Evolutionary conservation across 2,329 filamentous ascomycete genomes (phyloP).

Genomic region (Fusarium mundagurra): DNA sequence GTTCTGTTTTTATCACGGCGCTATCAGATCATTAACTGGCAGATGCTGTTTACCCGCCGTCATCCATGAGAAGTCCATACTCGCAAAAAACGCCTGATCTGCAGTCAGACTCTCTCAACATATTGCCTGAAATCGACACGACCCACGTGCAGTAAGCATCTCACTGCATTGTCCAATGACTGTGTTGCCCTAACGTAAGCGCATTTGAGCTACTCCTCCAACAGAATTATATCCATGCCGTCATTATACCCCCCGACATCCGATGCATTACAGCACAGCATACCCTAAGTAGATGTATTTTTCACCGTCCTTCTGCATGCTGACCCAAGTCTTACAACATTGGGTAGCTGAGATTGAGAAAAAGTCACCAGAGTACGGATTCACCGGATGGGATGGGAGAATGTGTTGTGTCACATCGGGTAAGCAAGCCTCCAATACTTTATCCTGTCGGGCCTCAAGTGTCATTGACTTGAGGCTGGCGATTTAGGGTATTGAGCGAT

Average conservation of each 20-base stretch:
- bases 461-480: background rate
- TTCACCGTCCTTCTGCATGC: conserved; percentile 2
- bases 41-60: background rate
- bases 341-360: background rate
- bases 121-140: conserved; percentile 6
- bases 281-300: background rate
- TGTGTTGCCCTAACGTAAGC: background rate
- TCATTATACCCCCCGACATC: conserved; percentile 21
- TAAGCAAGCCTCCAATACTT: conserved; percentile 12
- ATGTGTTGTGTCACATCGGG: conserved; percentile 21
- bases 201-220: background rate
- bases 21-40: conserved; percentile 4
- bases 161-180: background rate
- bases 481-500: conserved; percentile 12
- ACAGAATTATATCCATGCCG: conserved; percentile 2
- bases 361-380: conserved; percentile 4
- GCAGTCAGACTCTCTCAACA: conserved; percentile 12
- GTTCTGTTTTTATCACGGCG: background rate
- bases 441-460: conserved; percentile 7
- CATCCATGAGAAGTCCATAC: background rate
- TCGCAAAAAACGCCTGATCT: background rate
- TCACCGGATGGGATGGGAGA: background rate
- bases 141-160: conserved; percentile 14
- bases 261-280: conserved; percentile 1
- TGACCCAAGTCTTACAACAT: conserved; percentile 17